These are phyloP conservation scores for Colletotrichum acutatum DNA, from an alignment of 2,329 filamentous ascomycete genomes.

Conservation along the genomic window DNA sequence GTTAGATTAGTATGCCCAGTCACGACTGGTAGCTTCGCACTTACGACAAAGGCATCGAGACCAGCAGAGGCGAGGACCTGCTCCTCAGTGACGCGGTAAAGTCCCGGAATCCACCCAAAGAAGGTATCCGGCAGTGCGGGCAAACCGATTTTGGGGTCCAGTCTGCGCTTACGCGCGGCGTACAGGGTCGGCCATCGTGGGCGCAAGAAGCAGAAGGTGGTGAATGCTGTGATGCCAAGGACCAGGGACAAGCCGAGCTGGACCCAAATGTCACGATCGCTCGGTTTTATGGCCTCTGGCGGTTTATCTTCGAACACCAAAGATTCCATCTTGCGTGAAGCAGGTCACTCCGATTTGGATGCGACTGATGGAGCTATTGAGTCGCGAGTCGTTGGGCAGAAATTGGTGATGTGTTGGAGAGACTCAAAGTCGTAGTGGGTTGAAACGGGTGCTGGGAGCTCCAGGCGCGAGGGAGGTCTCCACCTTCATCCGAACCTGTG, in stretches of 20 bases:
- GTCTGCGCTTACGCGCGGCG: slow-evolving; percentile 84
- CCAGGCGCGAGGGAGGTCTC: slow-evolving; percentile 17
- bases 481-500: slow-evolving; percentile 33
- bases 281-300: slow-evolving; percentile 39
- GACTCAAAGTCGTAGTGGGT: not conserved
- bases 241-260: slow-evolving; percentile 79
- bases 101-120: slow-evolving; percentile 91
- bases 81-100: slow-evolving; percentile 88
- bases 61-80: slow-evolving; percentile 91
- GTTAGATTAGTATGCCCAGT: not conserved
- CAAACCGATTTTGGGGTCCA: slow-evolving; percentile 67
- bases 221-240: slow-evolving; percentile 76
- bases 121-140: slow-evolving; percentile 85
- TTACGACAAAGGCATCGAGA: slow-evolving; percentile 90
- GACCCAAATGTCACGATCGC: slow-evolving; percentile 54
- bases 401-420: slow-evolving; percentile 14
- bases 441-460: slow-evolving; percentile 17
- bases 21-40: slow-evolving; percentile 41
- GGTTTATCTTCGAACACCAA: slow-evolving; percentile 20
- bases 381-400: not conserved
- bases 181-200: slow-evolving; percentile 94
- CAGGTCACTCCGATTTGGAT: slow-evolving; percentile 1
- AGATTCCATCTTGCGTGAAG: slow-evolving; percentile 27
- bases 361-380: not conserved
- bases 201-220: slow-evolving; percentile 83